Percentiles rank a stretch among this genome's conserved stretches.
Conservation (phyloP, 331 rosid species). For the Malus hybrid region DNA sequence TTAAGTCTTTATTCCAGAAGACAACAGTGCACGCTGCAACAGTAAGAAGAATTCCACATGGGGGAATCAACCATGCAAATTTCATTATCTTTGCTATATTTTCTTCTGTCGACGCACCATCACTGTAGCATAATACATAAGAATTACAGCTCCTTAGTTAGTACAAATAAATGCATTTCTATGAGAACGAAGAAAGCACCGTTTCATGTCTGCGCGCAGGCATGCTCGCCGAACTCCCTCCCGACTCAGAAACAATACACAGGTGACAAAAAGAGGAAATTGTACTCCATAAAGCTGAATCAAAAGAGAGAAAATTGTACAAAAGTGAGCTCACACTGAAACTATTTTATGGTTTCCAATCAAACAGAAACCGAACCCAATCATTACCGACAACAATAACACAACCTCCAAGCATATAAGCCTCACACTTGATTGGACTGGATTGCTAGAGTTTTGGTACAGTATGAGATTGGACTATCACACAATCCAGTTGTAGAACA, state of each 20-base stretch:
- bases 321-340: background rate
- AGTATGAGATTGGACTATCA: background rate
- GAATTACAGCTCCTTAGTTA: background rate
- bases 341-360: background rate
- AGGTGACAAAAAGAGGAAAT: conserved; percentile 80
- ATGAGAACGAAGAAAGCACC: conserved; percentile 31
- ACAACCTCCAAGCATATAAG: background rate
- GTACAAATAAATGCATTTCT: conserved; percentile 1
- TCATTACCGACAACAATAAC: background rate
- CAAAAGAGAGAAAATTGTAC: background rate
- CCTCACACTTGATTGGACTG: background rate
- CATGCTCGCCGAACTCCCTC: conserved; percentile 96
- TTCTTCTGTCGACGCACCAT: conserved; percentile 51
- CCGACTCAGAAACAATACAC: conserved; percentile 82
- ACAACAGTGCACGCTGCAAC: conserved; percentile 51
- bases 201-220: conserved; percentile 62
- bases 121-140: conserved; percentile 36
- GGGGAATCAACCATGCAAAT: conserved; percentile 84
- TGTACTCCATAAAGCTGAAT: conserved; percentile 87
- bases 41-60: conserved; percentile 67
- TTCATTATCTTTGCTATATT: conserved; percentile 66
- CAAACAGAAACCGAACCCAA: background rate
- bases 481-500: too few relatives aligned
- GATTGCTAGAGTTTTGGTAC: background rate
- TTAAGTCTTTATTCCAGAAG: conserved; percentile 70